phyloP scores from a whole-genome alignment of 2,329 filamentous ascomycete species.

The Aspergillus texensis region DNA sequence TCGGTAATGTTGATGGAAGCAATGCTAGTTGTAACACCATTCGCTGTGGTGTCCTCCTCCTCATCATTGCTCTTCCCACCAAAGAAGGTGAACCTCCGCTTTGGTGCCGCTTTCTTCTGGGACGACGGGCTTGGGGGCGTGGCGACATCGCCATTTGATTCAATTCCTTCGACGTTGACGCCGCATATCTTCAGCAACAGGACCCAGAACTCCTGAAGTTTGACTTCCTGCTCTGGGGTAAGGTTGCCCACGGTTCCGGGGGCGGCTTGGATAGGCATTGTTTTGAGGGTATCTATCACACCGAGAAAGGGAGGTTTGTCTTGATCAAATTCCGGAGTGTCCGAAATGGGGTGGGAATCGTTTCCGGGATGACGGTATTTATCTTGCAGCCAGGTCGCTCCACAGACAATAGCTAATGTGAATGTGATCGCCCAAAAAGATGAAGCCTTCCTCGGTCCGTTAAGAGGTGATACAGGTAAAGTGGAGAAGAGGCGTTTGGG shows the following conservation, averaged over 20 bases:
- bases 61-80: slow-evolving; percentile 58
- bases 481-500: slow-evolving; percentile 32
- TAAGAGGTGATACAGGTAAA: slow-evolving; percentile 19
- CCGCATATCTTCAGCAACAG: slow-evolving; percentile 76
- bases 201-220: slow-evolving; percentile 85
- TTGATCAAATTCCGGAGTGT: slow-evolving; percentile 17
- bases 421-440: slow-evolving; percentile 42
- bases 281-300: slow-evolving; percentile 40
- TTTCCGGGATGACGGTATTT: slow-evolving; percentile 29
- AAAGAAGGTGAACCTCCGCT: slow-evolving; percentile 73
- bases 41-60: slow-evolving; percentile 40
- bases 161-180: slow-evolving; percentile 45
- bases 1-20: slow-evolving; percentile 47
- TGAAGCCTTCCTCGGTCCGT: slow-evolving; percentile 37
- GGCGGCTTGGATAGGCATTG: slow-evolving; percentile 35
- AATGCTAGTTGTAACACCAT: slow-evolving; percentile 41
- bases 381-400: slow-evolving; percentile 38
- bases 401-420: slow-evolving; percentile 35
- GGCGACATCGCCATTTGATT: slow-evolving; percentile 23
- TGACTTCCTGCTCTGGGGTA: slow-evolving; percentile 85
- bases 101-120: slow-evolving; percentile 64
- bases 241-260: slow-evolving; percentile 79
- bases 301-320: slow-evolving; percentile 31
- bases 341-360: slow-evolving; percentile 14
- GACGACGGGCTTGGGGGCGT: slow-evolving; percentile 28